Percentiles rank a stretch among this genome's conserved stretches.
phyloP scores from a whole-genome alignment of 2,329 filamentous ascomycete species.

The Ophiostoma sp. region DNA sequence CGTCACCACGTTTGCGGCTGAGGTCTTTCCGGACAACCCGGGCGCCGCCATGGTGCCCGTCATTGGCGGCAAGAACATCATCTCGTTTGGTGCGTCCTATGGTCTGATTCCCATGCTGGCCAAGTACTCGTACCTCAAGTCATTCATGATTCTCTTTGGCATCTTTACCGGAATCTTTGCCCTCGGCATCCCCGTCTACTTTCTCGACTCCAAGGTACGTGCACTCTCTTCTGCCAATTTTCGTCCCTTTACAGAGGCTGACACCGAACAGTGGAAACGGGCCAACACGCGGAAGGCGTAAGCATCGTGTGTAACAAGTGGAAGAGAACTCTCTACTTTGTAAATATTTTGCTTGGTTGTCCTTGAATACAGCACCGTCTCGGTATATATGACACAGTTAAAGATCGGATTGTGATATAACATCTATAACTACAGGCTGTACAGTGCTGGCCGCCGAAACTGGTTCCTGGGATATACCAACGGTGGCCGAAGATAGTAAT shows the following conservation, averaged over 20 bases:
- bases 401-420: no score
- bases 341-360: no score
- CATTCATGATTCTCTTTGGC: neutral
- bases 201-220: neutral
- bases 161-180: neutral
- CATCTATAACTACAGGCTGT: no score
- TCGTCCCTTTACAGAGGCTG: no score
- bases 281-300: no score
- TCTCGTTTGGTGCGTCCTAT: neutral
- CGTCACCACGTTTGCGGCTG: neutral
- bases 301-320: no score
- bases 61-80: neutral
- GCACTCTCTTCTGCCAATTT: no score
- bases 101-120: neutral
- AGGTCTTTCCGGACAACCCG: neutral
- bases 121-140: neutral
- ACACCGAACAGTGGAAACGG: no score
- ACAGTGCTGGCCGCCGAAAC: no score
- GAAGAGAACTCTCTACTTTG: no score
- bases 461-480: neutral
- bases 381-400: no score
- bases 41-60: neutral
- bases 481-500: neutral
- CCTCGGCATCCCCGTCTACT: neutral
- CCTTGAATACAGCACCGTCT: no score